Base-by-base conservation (phyloP, 441 rosid genomes). In the Pelargonium australe region DNA sequence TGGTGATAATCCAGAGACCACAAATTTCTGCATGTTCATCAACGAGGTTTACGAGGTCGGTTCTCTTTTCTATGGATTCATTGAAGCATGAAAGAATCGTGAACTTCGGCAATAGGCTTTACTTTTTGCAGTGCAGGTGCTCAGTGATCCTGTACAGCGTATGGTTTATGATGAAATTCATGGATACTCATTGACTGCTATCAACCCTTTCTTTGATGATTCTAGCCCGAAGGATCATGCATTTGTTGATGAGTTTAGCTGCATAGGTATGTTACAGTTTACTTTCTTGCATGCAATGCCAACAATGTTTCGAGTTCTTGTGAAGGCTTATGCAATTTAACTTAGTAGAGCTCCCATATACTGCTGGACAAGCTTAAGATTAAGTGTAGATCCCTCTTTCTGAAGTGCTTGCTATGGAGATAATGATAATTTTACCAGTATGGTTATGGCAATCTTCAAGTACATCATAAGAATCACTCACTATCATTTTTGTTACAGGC, bases 81-180 rank as follows among this genome's bases (percentile, higher is more conserved):
- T 63, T 19, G 14, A 14, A 49, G 34, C 17, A 58, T 14, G 4
- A 37, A 31, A 17, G 37, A 34, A 19, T 47, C 40, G 1, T 45
- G 10, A 8, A 6, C 11, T 74, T 45, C 40, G 2, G 44, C 2
- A 13, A 58, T 40, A 23, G 2, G 19, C 37, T n/a, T 12, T 47
- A 64, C 68, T 41, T 41, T 66, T 73, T 80, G 75, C 73, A 45
- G 65, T 80, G 79, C 83, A 94, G 97, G 86, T 94, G 81, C 96
- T 94, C 2, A 89, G 99, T 81, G 97, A 94, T 64, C 96, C 99
- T 4, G 81, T 89, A 65, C 97, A 94, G 77, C 89, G 97, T 14
- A 91, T 91, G 94, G 83, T 91, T 61, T 94, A 94, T 64, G 99
- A 94, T 78, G 99, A 94, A 79, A 94, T 94, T 68, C 96, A 94